Conservation (phyloP, 1,284 basidiomycete species). For the Salmacisia buchloeana region DNA sequence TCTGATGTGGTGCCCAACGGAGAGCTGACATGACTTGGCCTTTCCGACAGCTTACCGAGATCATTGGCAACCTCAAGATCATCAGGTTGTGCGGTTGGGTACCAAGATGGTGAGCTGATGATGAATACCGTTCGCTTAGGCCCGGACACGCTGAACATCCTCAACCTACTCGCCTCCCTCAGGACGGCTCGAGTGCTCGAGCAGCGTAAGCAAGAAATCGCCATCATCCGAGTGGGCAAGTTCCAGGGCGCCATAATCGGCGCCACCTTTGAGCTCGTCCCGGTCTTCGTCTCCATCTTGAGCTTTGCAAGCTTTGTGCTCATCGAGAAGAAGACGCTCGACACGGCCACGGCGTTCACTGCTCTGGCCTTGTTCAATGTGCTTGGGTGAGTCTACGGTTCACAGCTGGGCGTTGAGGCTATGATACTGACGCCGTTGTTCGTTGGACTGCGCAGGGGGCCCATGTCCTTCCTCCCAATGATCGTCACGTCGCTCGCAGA, state of each 20-base stretch:
- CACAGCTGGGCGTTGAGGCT: background rate
- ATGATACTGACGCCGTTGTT: background rate
- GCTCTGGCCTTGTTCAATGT: constrained; percentile 29
- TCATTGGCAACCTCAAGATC: constrained; percentile 14
- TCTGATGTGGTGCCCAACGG: background rate
- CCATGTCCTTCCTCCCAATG: background rate
- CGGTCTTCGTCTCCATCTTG: constrained; percentile 1
- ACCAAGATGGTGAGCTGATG: background rate
- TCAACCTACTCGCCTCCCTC: too few relatives aligned
- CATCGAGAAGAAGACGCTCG: constrained; percentile 12
- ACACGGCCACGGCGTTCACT: constrained; percentile 30
- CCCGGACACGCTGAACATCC: too few relatives aligned
- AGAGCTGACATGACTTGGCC: background rate
- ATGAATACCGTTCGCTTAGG: too few relatives aligned
- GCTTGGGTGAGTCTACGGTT: background rate
- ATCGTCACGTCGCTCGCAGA: constrained; percentile 2
- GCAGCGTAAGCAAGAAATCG: background rate
- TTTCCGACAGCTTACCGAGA: constrained; percentile 22
- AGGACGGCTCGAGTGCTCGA: constrained; percentile 1
- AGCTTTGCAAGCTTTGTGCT: background rate
- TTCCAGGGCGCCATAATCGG: constrained; percentile 18
- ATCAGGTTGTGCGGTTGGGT: background rate
- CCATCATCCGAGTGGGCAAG: constrained; percentile 32
- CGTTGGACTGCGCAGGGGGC: background rate
- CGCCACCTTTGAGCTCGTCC: background rate